Percentiles rank a stretch among this genome's conserved stretches.
phyloP scores from a whole-genome alignment of 2,329 filamentous ascomycete species.

The Arachnomyces sp. region DNA sequence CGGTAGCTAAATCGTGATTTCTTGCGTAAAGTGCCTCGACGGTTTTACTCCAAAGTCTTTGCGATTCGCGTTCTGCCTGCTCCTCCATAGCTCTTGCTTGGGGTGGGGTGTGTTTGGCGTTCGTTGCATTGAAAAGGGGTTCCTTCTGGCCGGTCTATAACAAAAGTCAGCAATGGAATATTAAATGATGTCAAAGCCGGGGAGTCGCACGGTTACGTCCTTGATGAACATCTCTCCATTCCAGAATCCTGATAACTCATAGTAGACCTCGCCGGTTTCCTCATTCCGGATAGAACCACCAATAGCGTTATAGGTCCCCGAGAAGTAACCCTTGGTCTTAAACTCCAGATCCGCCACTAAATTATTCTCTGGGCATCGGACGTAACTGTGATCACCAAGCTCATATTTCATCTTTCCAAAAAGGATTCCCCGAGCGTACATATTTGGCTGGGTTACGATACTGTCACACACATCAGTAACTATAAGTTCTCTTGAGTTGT shows the following conservation, averaged over 20 bases:
- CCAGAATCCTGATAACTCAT: constrained; percentile 87
- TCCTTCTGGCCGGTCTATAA: constrained; percentile 76
- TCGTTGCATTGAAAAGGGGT: constrained; percentile 77
- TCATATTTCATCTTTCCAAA: constrained; percentile 99
- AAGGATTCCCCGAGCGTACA: constrained; percentile 94
- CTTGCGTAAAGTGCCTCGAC: constrained; percentile 71
- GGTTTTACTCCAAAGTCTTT: constrained; percentile 75
- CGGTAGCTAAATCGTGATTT: constrained; percentile 82
- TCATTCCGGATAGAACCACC: constrained; percentile 85
- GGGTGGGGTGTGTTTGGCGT: constrained; percentile 67
- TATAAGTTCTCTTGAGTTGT: constrained; percentile 9
- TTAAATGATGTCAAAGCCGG: neutral
- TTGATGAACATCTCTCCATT: constrained; percentile 92
- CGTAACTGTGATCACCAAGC: constrained; percentile 88
- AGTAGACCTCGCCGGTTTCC: constrained; percentile 76
- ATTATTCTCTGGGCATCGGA: constrained; percentile 80
- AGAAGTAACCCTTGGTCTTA: constrained; percentile 96
- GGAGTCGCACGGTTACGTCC: constrained; percentile 58
- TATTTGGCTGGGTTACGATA: constrained; percentile 93
- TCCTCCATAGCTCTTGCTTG: constrained; percentile 69
- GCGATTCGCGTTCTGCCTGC: constrained; percentile 83
- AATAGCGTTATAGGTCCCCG: constrained; percentile 92
- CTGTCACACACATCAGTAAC: constrained; percentile 36
- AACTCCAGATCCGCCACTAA: constrained; percentile 90
- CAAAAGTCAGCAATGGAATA: constrained; percentile 8